phyloP scores from a whole-genome alignment of 208 protist genomes.

The Crithidia expoeki region DNA sequence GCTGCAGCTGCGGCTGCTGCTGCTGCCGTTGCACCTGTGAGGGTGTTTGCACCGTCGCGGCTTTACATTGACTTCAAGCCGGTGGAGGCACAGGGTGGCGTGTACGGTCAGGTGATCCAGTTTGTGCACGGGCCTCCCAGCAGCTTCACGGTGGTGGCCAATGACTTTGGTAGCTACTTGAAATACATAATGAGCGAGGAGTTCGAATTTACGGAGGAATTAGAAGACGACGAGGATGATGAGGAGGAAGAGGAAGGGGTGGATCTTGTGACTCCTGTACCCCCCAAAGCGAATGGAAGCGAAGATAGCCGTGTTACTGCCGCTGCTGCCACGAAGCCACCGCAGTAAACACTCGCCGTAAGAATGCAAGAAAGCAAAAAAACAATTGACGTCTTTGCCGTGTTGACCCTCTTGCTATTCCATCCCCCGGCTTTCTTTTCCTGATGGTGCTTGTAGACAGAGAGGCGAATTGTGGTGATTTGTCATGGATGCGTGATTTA shows the following conservation, averaged over 20 bases:
- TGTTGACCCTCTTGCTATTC: too few relatives aligned
- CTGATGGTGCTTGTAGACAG: too few relatives aligned
- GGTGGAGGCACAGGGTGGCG: slow-evolving; percentile 26
- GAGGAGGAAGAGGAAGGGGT: slow-evolving; percentile 36
- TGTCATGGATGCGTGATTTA: too few relatives aligned
- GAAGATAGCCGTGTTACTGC: not conserved
- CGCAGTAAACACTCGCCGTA: too few relatives aligned
- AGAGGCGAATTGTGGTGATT: too few relatives aligned
- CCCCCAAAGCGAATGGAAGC: not conserved
- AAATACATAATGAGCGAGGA: slow-evolving; percentile 59
- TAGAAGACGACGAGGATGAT: slow-evolving; percentile 61
- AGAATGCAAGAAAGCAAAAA: too few relatives aligned
- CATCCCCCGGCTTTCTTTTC: too few relatives aligned
- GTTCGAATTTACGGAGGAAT: slow-evolving; percentile 67
- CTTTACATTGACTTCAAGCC: slow-evolving; percentile 63
- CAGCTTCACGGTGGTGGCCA: slow-evolving; percentile 57
- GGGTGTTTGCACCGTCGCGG: slow-evolving; percentile 36
- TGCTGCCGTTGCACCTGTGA: not conserved
- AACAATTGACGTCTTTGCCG: too few relatives aligned
- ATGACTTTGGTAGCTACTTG: slow-evolving; percentile 64
- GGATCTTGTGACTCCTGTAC: not conserved
- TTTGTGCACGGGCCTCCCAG: slow-evolving; percentile 42
- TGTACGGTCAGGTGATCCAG: slow-evolving; percentile 55
- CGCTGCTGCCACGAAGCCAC: not conserved
- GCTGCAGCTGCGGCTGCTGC: not conserved